A percentile compares a stretch with the other conserved stretches of the same genome.
phyloP scores from a whole-genome alignment of 805 yeast species.

The Candida takata region DNA sequence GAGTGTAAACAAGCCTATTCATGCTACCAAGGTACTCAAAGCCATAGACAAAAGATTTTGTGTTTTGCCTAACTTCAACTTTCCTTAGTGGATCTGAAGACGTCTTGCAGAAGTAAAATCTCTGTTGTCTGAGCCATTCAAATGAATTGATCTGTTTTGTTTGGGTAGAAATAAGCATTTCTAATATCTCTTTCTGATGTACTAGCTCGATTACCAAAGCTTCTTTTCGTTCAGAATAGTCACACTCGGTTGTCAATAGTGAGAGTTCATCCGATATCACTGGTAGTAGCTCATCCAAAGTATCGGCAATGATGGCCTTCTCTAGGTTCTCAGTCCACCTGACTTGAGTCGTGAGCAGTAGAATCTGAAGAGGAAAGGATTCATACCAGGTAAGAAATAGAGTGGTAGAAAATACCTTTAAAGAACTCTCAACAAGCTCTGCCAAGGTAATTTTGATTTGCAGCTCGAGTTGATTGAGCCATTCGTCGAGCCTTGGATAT shows the following conservation, averaged over 20 bases:
- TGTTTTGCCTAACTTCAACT: slow-evolving; percentile 46
- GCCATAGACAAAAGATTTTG: slow-evolving; percentile 53
- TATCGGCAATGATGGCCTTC: slow-evolving; percentile 11
- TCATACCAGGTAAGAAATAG: slow-evolving; percentile 30
- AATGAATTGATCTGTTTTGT: slow-evolving; percentile 18
- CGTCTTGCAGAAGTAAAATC: slow-evolving; percentile 28
- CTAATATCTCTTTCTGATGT: slow-evolving; percentile 45
- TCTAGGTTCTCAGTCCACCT: slow-evolving; percentile 44
- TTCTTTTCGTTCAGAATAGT: slow-evolving; percentile 49
- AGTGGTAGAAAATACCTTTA: slow-evolving; percentile 16
- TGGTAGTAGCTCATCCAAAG: slow-evolving; percentile 1
- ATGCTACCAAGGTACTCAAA: slow-evolving; percentile 77
- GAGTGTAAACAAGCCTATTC: slow-evolving; percentile 70
- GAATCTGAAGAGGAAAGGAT: slow-evolving; percentile 48
- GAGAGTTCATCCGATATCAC: slow-evolving; percentile 9
- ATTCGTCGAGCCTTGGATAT: slow-evolving; percentile 43
- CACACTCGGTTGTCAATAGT: slow-evolving; percentile 29
- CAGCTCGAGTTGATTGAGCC: slow-evolving; percentile 55
- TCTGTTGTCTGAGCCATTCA: slow-evolving; percentile 47
- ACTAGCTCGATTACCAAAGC: slow-evolving; percentile 59
- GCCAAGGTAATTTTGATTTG: slow-evolving; percentile 46
- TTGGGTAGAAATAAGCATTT: slow-evolving; percentile 11
- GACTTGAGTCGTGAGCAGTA: slow-evolving; percentile 48
- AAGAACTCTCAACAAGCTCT: slow-evolving; percentile 24
- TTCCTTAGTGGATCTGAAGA: slow-evolving; percentile 24